Evolutionary conservation across 2,329 filamentous ascomycete genomes (phyloP), one percentile per base, ranked within the genome.

Genomic region (Niveomyces coronatus): DNA sequence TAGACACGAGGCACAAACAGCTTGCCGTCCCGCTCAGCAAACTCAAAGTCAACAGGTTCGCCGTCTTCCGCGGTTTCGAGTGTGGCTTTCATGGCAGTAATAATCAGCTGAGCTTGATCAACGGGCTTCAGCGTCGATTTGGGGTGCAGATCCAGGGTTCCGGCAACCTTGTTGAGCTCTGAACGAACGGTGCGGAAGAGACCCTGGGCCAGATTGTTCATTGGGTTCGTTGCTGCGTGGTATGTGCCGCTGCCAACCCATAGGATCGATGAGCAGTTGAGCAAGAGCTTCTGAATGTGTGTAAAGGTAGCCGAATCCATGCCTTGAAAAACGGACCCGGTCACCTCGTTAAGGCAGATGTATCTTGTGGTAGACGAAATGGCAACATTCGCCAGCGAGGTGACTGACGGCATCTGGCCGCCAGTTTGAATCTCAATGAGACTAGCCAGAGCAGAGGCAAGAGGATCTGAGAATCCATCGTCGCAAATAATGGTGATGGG

Each of bases 181-280:
- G 67, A 68, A 1, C 67, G 64, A 16, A 70, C 55, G 2, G 61
- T 63, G 22, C 67, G 57, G 41, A 62, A 58, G 3, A 70, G 52
- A 20, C 67, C 67, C 8, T 60, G 57, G 0, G 67, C 53, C 54
- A 71, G 63, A 47, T 66, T 67, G 35, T 58, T 49, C 31, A 62
- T 55, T 3, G 57, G 64, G 42, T 53, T 57, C 9, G 52, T 43
- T 4, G 57, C 56, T 20, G 53, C 53, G 13, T 52, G 50, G 38
- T 61, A 64, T 0, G 61, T 62, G 8, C 63, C 64, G 3, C 52
- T 48, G 5, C 59, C 57, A 4, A 62, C 58, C 63, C 63, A 66
- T 9, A 66, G 53, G 9, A 59, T 52, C 4, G 60, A 59, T 4
- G 57, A 52, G 4, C 51, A 53, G 1, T 47, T 48, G 0, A 59